Evolutionary conservation across 371 early-diverging fungal genomes (phyloP), one percentile per base, ranked within the genome.

Genomic region (Gilbertella persicaria): DNA sequence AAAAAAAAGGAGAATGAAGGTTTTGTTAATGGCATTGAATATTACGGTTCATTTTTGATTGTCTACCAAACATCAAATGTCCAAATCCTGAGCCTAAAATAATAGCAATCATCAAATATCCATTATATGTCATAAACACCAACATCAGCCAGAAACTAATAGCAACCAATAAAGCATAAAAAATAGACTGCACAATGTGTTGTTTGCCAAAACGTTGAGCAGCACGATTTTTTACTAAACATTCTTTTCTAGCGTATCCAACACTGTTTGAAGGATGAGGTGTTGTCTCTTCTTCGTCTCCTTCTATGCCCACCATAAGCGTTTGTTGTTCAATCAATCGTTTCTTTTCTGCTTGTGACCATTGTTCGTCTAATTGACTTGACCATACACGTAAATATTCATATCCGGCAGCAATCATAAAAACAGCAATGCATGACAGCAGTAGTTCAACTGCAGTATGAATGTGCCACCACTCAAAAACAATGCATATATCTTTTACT

Each of bases 121-220:
- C 87, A 57, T 90, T 90, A 60, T 87, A 90, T 0, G 89, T 89
- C 90, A 90, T 90, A 60, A 88, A 88, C 28, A 90, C 84, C n/a
- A 92, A 81, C 92, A 92, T 92, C 9, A 90, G 52, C 50, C 87
- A 83, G 64, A 87, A 89, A 30, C 89, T 88, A 48, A 89, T 78
- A 28, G 78, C 82, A 4, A 88, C 83, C 55, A 87, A 73, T 1
- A 79, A 58, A 44, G 85, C 85, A 51, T 92, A 89, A 23, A 87
- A 54, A 2, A 78, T 16, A 3, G 90, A 81, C 2, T 82, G 79
- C 25, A 64, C 69, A 46, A 79, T 48, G 26, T 76, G 76, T 28
- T 81, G 69, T 14, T 55, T 62, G 45, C 62, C 65, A 17, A 74
- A 66, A 19, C 67, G 47, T 47, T 75, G 79, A 58, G 24, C 14